Percentiles rank a stretch among this genome's conserved stretches.
Conservation (phyloP, 768 basidiomycete genomes). For the Pleurotus giganteus region DNA sequence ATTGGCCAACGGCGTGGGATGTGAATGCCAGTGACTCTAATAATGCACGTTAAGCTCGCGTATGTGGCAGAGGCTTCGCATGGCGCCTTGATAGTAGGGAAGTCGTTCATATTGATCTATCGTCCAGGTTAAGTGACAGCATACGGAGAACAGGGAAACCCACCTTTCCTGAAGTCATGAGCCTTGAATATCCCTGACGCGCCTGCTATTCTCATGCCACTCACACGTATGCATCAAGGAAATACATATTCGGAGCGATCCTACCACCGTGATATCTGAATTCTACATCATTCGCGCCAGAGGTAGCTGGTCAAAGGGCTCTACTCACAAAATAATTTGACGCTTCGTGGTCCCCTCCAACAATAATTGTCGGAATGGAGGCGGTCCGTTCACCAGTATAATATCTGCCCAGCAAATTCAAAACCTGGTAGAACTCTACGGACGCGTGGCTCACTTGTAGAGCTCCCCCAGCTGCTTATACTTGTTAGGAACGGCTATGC, state of each 20-base stretch:
- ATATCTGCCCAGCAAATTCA: constrained; percentile 51
- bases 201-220: constrained; percentile 87
- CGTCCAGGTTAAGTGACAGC: not conserved
- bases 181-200: constrained; percentile 89
- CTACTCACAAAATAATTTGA: constrained; percentile 90
- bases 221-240: constrained; percentile 83
- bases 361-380: constrained; percentile 86
- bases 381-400: constrained; percentile 83
- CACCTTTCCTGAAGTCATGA: constrained; percentile 71
- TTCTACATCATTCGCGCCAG: not conserved
- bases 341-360: constrained; percentile 98
- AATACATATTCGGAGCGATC: constrained; percentile 96
- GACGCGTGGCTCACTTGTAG: constrained; percentile 54
- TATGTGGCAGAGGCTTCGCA: constrained; percentile 88
- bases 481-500: constrained; percentile 90
- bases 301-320: not conserved
- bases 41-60: constrained; percentile 88
- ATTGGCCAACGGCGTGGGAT: too few relatives aligned
- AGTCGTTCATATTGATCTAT: constrained; percentile 77
- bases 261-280: constrained; percentile 92
- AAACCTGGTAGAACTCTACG: not conserved
- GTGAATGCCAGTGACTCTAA: too few relatives aligned
- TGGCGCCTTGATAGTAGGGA: constrained; percentile 71
- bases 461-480: constrained; percentile 85
- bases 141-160: constrained; percentile 10